Evolutionary conservation across 345 rosid species (phyloP).

Genomic region (Eucalyptus urophylla): DNA sequence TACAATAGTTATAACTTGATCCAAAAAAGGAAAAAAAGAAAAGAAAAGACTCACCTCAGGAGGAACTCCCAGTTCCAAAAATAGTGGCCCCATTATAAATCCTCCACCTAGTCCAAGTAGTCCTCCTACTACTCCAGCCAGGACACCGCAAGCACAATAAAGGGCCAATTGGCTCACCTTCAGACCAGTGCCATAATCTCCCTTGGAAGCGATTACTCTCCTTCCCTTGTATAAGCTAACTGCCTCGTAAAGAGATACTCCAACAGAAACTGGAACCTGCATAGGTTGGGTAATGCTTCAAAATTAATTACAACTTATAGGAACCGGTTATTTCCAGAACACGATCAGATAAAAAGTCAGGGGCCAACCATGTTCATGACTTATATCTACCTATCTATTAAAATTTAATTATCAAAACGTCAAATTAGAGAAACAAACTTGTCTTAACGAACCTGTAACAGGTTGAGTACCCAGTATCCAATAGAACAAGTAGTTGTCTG

Average conservation of each 20-base stretch:
- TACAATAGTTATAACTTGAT: neutral
- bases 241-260: slow-evolving; percentile 54
- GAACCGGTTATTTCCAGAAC: neutral
- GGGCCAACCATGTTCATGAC: neutral
- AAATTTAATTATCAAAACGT: neutral
- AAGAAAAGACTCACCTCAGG: slow-evolving; percentile 37
- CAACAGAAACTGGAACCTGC: slow-evolving; percentile 63
- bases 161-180: slow-evolving; percentile 31
- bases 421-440: neutral
- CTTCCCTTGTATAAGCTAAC: slow-evolving; percentile 53
- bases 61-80: slow-evolving; percentile 64
- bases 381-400: neutral
- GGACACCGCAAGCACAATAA: slow-evolving; percentile 43
- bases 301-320: neutral
- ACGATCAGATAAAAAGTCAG: neutral
- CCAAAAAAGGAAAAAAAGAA: neutral
- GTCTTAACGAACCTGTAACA: slow-evolving; percentile 38
- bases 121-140: slow-evolving; percentile 74
- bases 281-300: neutral
- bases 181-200: slow-evolving; percentile 21
- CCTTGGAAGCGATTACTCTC: slow-evolving; percentile 55
- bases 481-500: slow-evolving; percentile 41
- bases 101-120: slow-evolving; percentile 80
- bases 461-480: slow-evolving; percentile 50
- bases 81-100: slow-evolving; percentile 72